Base-by-base conservation (phyloP, 495 filamentous ascomycete species). In the Lophiotrema nucula region DNA sequence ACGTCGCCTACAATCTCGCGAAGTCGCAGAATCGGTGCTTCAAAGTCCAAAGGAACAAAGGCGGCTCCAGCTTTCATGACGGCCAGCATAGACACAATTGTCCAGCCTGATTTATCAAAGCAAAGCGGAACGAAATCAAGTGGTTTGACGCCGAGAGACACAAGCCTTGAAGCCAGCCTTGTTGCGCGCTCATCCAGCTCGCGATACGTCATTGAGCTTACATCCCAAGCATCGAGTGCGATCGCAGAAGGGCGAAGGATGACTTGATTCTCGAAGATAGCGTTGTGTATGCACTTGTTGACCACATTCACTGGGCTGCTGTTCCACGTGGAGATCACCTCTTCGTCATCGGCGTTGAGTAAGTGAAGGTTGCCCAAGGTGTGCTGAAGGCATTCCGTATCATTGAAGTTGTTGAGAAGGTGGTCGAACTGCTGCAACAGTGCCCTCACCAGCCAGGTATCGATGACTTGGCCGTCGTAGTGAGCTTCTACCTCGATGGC, bases 221-320 rank as follows among this genome's bases (percentile, higher is more conserved):
- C 45, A 11, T 72, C 69, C 73, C 72, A 76, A 0, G 53, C 56
- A 41, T 63, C 51, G 33, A 51, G 16, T 31, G 58, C 54, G 6
- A 52, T 27, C 8, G 49, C 50, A n/a, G 42, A 42, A 25, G 61
- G 61, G 2, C 53, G 47, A 10, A 63, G 55, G 10, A 64, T 42
- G 10, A 56, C 62, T 10, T 54, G 57, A 8, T 43, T 25, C 52
- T 78, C 70, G 6, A 69, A 63, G 25, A 85, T 79, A 1, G 77
- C 52, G 6, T 82, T 76, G 50, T 84, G 80, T 21, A 84, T 74
- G 57, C 79, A 80, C 28, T 66, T 65, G 35, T 82, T 74, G 8
- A 76, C 68, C 1, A 63, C 49, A 21, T 65, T 60, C 24, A 58
- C 62, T 22, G 57, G 64, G 26, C 33, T 24, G 26, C 22, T 43